Conservation (phyloP, 352 stramenopile species). For the Globisporangium sylvaticum region DNA sequence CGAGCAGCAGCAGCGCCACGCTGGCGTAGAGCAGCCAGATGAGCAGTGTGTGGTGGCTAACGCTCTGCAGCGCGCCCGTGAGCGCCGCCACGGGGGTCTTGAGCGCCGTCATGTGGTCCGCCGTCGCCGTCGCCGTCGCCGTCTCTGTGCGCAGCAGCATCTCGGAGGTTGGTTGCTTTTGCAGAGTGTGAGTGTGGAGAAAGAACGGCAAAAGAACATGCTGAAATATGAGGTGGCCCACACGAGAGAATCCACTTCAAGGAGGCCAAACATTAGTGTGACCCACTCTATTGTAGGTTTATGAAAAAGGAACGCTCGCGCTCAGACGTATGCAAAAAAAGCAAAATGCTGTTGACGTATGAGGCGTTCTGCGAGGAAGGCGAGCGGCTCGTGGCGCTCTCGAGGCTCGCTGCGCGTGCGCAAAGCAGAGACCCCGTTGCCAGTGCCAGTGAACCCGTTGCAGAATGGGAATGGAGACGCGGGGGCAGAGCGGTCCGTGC, state of each 20-base stretch:
- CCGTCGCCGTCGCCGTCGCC: not conserved
- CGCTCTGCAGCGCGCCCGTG: slow-evolving; percentile 7
- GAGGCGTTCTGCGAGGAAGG: slow-evolving; percentile 46
- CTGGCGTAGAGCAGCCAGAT: slow-evolving; percentile 66
- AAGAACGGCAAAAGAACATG: not conserved
- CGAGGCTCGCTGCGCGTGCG: slow-evolving; percentile 25
- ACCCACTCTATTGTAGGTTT: not conserved
- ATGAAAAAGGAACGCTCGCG: not conserved
- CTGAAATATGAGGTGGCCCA: not conserved
- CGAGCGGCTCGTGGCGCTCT: slow-evolving; percentile 34
- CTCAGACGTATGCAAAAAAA: slow-evolving; percentile 3
- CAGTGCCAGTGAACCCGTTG: not conserved
- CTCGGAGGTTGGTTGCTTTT: not conserved
- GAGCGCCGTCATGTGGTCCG: not conserved
- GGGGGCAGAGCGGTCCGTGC: slow-evolving; percentile 40
- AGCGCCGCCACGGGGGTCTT: slow-evolving; percentile 8
- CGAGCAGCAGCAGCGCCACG: slow-evolving; percentile 53
- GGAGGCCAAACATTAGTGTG: not conserved
- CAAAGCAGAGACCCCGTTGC: not conserved
- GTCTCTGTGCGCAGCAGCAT: slow-evolving; percentile 17
- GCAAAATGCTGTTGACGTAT: slow-evolving; percentile 39
- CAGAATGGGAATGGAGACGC: slow-evolving; percentile 58
- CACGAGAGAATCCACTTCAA: slow-evolving; percentile 11
- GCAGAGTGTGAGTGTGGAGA: not conserved
- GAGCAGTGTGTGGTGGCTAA: slow-evolving; percentile 36